These are phyloP conservation scores for Cynara cardunculus DNA, from an alignment of 129 eudicot species.

Conservation along the genomic window DNA sequence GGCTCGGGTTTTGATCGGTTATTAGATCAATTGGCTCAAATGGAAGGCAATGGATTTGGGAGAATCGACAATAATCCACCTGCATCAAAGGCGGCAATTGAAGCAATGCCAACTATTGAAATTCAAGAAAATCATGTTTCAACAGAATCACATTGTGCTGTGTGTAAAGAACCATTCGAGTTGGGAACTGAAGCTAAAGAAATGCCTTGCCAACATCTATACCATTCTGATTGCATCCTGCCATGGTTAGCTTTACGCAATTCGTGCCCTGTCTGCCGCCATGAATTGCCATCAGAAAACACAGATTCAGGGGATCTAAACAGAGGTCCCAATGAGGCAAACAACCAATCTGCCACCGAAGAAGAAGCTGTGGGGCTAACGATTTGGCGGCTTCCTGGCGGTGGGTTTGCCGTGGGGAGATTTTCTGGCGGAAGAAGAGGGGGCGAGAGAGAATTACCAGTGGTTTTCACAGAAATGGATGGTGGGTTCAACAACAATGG, in stretches of 20 bases:
- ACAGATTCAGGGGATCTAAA: conserved; percentile 10
- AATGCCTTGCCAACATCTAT: conserved; percentile 90
- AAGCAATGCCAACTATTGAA: conserved; percentile 67
- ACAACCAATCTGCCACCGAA: conserved; percentile 32
- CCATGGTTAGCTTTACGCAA: conserved; percentile 87
- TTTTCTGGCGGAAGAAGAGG: conserved; percentile 92
- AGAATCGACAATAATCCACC: conserved; percentile 73
- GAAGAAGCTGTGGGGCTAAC: conserved; percentile 85
- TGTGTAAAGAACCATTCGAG: conserved; percentile 87
- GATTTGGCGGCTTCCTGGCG: conserved; percentile 95
- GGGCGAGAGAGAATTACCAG: conserved; percentile 81
- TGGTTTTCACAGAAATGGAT: conserved; percentile 93
- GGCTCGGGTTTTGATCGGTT: conserved; percentile 86
- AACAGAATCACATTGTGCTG: conserved; percentile 79
- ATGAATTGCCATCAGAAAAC: conserved; percentile 65
- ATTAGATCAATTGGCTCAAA: conserved; percentile 77
- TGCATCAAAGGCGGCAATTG: conserved; percentile 93
- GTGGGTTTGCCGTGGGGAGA: conserved; percentile 97
- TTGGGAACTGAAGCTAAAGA: conserved; percentile 67
- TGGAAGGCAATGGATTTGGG: conserved; percentile 81
- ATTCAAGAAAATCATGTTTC: conserved; percentile 48
- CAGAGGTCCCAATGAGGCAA: conserved; percentile 29
- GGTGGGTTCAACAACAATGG: conserved; percentile 82
- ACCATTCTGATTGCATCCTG: conserved; percentile 83
- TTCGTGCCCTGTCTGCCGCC: conserved; percentile 95